Conservation (phyloP, 495 filamentous ascomycete species). For the Aspergillus steynii region DNA sequence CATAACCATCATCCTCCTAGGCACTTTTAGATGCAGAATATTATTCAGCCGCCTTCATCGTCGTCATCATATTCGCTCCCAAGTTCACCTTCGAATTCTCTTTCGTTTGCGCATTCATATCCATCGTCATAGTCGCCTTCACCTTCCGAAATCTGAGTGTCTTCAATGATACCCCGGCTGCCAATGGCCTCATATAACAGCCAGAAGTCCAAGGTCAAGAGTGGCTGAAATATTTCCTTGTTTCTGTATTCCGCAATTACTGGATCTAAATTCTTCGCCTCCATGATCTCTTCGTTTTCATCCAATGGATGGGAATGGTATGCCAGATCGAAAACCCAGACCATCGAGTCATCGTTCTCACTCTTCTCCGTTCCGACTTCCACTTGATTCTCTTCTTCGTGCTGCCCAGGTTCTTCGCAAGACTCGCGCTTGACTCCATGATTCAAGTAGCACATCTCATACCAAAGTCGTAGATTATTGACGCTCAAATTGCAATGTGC, state of each 20-base stretch:
- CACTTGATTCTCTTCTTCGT: neutral
- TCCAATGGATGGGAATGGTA: neutral
- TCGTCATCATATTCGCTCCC: too few relatives aligned
- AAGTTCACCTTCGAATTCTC: too few relatives aligned
- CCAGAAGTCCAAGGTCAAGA: neutral
- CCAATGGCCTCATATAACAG: neutral
- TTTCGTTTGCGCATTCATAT: too few relatives aligned
- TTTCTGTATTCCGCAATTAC: neutral
- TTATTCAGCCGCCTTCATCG: too few relatives aligned
- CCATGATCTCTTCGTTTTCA: neutral
- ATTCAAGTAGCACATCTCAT: neutral
- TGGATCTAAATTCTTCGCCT: neutral
- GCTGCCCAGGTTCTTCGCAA: neutral
- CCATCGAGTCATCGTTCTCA: neutral
- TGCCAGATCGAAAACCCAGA: neutral
- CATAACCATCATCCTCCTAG: too few relatives aligned
- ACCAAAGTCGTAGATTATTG: neutral
- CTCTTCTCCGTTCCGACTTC: neutral
- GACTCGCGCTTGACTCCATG: neutral
- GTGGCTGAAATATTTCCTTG: neutral
- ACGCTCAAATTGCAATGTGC: neutral
- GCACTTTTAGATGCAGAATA: too few relatives aligned
- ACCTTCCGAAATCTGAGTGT: neutral
- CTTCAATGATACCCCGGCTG: neutral
- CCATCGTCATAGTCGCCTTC: too few relatives aligned